Percentiles rank a stretch among this genome's conserved stretches.
Evolutionary conservation across 305 asterid species (phyloP).

Genomic region (Fraxinus platypoda): DNA sequence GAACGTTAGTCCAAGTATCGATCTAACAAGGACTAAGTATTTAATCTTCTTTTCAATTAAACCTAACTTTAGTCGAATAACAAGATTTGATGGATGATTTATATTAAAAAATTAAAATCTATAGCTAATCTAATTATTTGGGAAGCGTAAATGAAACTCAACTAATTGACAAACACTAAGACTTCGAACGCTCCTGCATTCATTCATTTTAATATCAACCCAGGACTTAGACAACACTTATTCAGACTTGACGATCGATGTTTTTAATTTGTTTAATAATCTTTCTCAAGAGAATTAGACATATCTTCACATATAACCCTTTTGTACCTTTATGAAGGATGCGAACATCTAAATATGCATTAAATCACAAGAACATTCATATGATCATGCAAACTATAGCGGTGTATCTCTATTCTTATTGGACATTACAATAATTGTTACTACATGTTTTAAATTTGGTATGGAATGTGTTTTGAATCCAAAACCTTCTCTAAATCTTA

Average conservation of each 20-base stretch:
- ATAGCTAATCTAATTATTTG: not conserved
- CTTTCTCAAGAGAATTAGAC: not conserved
- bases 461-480: not conserved
- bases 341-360: not conserved
- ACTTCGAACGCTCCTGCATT: not conserved
- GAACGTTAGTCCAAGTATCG: not conserved
- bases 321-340: not conserved
- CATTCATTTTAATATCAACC: not conserved
- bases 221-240: not conserved
- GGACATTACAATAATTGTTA: not conserved
- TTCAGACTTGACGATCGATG: not conserved
- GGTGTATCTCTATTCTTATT: not conserved
- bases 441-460: not conserved
- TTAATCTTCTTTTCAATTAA: not conserved
- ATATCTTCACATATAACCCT: not conserved
- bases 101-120: not conserved
- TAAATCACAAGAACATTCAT: not conserved
- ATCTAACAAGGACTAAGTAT: not conserved
- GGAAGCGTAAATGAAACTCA: not conserved
- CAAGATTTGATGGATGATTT: not conserved
- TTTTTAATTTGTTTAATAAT: no score
- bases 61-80: not conserved
- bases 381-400: no score
- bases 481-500: not conserved
- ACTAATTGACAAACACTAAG: not conserved